Evolutionary conservation across 345 rosid genomes (phyloP).

Genomic region (Boechera stricta): DNA sequence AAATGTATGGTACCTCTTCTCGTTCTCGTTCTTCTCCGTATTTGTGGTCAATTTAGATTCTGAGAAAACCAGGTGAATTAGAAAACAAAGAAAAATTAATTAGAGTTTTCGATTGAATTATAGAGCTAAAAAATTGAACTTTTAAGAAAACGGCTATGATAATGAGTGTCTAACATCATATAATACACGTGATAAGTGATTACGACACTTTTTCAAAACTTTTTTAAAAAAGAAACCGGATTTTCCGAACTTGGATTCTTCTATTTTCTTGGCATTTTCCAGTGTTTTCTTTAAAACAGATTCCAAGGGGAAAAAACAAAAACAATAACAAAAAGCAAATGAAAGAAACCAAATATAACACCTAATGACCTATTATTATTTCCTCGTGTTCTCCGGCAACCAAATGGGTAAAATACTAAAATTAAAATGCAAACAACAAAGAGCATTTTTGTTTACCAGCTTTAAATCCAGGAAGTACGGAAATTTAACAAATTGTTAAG

Average conservation of each 20-base stretch:
- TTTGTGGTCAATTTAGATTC: neutral
- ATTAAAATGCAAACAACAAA: neutral
- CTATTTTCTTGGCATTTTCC: neutral
- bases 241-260: neutral
- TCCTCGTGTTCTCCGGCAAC: neutral
- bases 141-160: conserved; percentile 28
- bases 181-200: conserved; percentile 24
- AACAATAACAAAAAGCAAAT: neutral
- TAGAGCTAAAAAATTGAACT: neutral
- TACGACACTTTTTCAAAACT: neutral
- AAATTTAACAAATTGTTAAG: neutral
- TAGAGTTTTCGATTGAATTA: conserved; percentile 4
- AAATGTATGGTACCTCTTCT: conserved; percentile 3
- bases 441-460: neutral
- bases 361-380: neutral
- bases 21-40: conserved; percentile 2
- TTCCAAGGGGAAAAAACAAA: neutral
- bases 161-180: neutral
- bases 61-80: conserved; percentile 8
- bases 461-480: neutral
- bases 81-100: neutral
- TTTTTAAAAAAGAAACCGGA: neutral
- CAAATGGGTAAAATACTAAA: neutral
- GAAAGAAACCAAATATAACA: neutral
- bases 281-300: conserved; percentile 12